Conservation (phyloP, 331 rosid species). For the Erythrophleum ivorense region DNA sequence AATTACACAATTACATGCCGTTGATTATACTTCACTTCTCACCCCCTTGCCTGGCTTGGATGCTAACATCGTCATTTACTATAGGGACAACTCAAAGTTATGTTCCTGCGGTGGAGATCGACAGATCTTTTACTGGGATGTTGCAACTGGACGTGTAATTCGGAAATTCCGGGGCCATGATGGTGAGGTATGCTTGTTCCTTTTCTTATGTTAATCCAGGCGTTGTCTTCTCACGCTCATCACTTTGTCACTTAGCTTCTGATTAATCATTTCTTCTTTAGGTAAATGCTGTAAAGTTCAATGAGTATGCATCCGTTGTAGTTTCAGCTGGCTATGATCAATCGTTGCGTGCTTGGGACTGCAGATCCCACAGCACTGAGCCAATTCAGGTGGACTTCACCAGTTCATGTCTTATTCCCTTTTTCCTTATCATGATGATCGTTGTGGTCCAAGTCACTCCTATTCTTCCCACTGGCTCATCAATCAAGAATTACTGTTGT, state of each 20-base stretch:
- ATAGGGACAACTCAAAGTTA: conserved; percentile 83
- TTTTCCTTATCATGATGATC: neutral
- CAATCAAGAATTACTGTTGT: conserved; percentile 39
- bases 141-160: conserved; percentile 79
- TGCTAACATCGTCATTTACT: conserved; percentile 6
- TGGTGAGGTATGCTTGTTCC: conserved; percentile 59
- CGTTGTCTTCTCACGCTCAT: neutral
- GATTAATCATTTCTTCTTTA: conserved; percentile 33
- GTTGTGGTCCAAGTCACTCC: neutral
- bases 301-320: conserved; percentile 73
- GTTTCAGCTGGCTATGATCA: conserved; percentile 97
- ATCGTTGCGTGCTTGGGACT: conserved; percentile 93
- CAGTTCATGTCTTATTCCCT: neutral
- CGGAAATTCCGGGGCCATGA: conserved; percentile 92
- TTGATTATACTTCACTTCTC: neutral
- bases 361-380: conserved; percentile 89
- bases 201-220: too few relatives aligned
- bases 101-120: conserved; percentile 91
- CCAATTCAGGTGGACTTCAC: conserved; percentile 70
- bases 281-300: conserved; percentile 89
- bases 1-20: neutral
- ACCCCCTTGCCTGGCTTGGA: neutral
- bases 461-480: conserved; percentile 34
- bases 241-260: neutral
- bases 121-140: conserved; percentile 90